A percentile compares a stretch with the other conserved stretches of the same genome.
These are phyloP conservation scores for Trichoderma koningii DNA, from an alignment of 2,329 filamentous ascomycete species.

Conservation along the genomic window DNA sequence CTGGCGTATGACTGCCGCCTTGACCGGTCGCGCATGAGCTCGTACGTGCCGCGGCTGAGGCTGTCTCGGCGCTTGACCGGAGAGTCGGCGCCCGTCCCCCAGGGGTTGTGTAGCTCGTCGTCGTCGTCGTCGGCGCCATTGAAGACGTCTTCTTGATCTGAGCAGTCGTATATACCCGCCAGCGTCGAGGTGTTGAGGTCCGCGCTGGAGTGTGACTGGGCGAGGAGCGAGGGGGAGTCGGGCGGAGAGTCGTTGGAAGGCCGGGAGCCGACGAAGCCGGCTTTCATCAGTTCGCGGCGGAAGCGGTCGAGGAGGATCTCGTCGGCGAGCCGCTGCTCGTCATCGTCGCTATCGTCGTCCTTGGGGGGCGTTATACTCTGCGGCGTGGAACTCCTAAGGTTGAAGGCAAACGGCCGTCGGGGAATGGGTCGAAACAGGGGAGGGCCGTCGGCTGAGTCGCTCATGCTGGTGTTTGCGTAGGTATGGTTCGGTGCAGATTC, in stretches of 20 bases:
- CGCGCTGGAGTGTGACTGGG: constrained; percentile 74
- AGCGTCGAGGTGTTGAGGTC: constrained; percentile 90
- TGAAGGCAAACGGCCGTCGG: constrained; percentile 68
- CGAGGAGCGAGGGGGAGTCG: constrained; percentile 47
- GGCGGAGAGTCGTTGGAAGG: constrained; percentile 44
- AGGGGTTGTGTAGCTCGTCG: constrained; percentile 68
- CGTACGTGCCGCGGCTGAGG: constrained; percentile 49
- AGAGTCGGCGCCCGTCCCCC: constrained; percentile 75
- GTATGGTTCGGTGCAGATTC: neutral
- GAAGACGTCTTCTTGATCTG: constrained; percentile 48
- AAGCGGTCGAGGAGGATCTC: constrained; percentile 31
- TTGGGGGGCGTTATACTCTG: constrained; percentile 49
- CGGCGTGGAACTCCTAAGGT: constrained; percentile 47
- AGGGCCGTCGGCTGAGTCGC: constrained; percentile 43
- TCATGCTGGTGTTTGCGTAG: neutral
- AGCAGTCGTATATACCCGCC: constrained; percentile 83
- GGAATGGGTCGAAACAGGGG: constrained; percentile 69
- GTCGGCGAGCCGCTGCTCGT: constrained; percentile 18
- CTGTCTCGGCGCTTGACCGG: constrained; percentile 51
- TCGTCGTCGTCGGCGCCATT: constrained; percentile 33
- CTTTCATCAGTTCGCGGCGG: constrained; percentile 38
- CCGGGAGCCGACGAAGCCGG: constrained; percentile 43
- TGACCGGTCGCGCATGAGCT: constrained; percentile 47
- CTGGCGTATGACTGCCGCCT: constrained; percentile 43
- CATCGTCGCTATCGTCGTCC: constrained; percentile 37